These are phyloP conservation scores for Apiospora rasikravindrae DNA, from an alignment of 2,329 filamentous ascomycete genomes.

Conservation along the genomic window DNA sequence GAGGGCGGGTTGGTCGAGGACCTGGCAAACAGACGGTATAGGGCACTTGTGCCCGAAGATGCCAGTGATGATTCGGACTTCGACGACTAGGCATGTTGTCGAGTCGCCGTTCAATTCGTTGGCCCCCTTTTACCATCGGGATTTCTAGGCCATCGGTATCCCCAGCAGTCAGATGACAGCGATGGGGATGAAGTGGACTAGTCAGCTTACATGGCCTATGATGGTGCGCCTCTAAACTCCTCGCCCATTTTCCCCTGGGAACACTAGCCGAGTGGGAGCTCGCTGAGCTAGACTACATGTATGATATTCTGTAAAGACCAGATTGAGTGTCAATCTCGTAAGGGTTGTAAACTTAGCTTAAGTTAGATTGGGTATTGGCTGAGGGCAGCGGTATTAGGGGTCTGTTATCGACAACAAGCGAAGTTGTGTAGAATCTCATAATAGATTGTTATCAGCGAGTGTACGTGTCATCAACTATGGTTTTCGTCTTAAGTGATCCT, in stretches of 20 bases:
- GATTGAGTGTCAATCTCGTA: neutral
- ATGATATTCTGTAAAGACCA: neutral
- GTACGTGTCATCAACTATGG: neutral
- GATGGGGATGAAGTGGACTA: neutral
- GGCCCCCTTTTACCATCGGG: neutral
- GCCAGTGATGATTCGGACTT: conserved; percentile 79
- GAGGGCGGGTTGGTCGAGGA: conserved; percentile 92
- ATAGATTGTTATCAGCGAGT: neutral
- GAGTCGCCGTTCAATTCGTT: too few species aligned
- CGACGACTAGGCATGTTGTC: conserved; percentile 34
- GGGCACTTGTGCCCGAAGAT: conserved; percentile 78
- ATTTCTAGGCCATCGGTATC: neutral
- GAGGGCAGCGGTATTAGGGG: neutral
- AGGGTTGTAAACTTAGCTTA: neutral
- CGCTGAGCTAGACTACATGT: neutral
- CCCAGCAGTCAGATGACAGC: neutral
- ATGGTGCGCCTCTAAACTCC: neutral
- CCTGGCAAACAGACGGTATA: conserved; percentile 77
- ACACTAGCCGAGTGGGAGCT: neutral
- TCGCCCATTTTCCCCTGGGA: neutral
- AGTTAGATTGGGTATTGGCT: neutral
- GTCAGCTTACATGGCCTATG: neutral
- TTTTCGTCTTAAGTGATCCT: neutral
- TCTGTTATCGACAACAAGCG: neutral
- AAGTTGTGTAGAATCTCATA: neutral